Base-by-base conservation (phyloP, 805 yeast genomes). In the Torulaspora gathmanii region DNA sequence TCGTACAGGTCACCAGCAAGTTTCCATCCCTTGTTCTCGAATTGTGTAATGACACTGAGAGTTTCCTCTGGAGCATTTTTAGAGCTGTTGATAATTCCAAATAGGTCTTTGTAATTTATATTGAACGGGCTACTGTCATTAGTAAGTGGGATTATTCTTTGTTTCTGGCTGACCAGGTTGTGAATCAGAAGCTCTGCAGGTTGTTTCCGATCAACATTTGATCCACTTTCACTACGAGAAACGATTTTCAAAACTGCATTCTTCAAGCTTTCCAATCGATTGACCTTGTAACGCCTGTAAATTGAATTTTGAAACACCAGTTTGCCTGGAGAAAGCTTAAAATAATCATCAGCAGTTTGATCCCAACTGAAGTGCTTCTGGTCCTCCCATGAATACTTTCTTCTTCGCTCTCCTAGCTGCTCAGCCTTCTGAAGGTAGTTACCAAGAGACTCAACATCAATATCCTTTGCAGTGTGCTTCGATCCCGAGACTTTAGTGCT, bases 1-100 rank as follows among this genome's bases (percentile, higher is more conserved):
- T 55, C 53, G 20, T 51, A 48, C 5, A 53, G 34, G 27, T 51
- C 57, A 3, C 68, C 68, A 1, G 60, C 27, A 8, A 59, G 39
- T 33, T 48, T 43, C 68, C 68, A 64, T 15, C 57, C 55, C 25
- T 56, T 41, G 17, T 26, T 29, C 43, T 60, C 56, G 5, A 54
- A 43, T 11, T 44, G 33, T 19, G 57, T 54, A 0, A 64, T 51
- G n/a, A 48, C 23, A 7, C 46, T 30, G 19, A 60, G 40, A 3
- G 54, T 45, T n/a, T 52, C 57, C 15, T 63, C 65, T 5, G 65
- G 65, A 4, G 60, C 37, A 11, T 34, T 27, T 6, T 45, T 42
- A 16, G 58, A 47, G 23, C 54, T 50, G 40, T 62, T 61, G 8
- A 62, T 52, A 16, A 63, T 54, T 2, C 53, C 56, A 41, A 61